Evolutionary conservation across 2,329 filamentous ascomycete genomes (phyloP).

Genomic region (Xylariaceae sp.): DNA sequence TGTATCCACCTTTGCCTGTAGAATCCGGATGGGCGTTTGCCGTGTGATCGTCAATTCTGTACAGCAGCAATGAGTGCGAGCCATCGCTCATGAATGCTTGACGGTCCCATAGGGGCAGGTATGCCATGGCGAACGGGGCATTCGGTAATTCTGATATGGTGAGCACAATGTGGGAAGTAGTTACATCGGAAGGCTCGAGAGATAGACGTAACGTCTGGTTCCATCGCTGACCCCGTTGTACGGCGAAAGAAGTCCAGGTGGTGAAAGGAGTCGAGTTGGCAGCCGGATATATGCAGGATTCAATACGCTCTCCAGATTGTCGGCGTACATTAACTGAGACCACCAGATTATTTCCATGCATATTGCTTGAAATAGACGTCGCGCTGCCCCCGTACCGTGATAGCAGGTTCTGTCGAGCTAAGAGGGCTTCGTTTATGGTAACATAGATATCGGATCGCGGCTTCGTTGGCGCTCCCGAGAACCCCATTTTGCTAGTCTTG

Average conservation of each 20-base stretch:
- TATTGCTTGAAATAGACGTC: constrained; percentile 57
- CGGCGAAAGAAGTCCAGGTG: constrained; percentile 80
- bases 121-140: constrained; percentile 83
- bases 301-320: constrained; percentile 71
- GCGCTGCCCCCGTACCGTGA: constrained; percentile 68
- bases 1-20: constrained; percentile 76
- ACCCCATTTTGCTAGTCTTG: constrained; percentile 84
- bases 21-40: constrained; percentile 58
- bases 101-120: constrained; percentile 90
- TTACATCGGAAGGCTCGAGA: constrained; percentile 73
- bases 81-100: constrained; percentile 88
- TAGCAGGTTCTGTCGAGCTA: constrained; percentile 69
- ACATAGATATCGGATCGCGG: constrained; percentile 92
- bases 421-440: constrained; percentile 71
- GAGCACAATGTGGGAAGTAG: constrained; percentile 80
- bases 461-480: constrained; percentile 85
- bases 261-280: constrained; percentile 75
- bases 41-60: constrained; percentile 88
- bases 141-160: constrained; percentile 81
- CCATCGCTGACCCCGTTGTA: constrained; percentile 77
- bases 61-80: constrained; percentile 71
- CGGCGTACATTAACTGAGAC: constrained; percentile 84
- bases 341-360: constrained; percentile 71
- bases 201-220: constrained; percentile 80
- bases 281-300: constrained; percentile 80